These are phyloP conservation scores for Eucalyptus victrix DNA, from an alignment of 345 rosid species.

Conservation along the genomic window DNA sequence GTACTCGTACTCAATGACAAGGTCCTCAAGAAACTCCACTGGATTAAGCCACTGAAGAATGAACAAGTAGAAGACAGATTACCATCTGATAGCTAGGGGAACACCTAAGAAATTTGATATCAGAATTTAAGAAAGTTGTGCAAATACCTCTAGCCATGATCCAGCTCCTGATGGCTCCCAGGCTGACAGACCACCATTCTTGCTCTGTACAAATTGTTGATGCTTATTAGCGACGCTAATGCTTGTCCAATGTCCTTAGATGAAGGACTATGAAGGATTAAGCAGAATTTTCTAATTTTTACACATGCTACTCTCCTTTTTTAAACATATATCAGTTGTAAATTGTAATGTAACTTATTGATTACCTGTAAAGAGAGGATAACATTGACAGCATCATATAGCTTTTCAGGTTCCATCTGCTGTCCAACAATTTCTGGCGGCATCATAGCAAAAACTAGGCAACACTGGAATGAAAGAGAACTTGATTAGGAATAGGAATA, in stretches of 20 bases:
- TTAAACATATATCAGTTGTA: background rate
- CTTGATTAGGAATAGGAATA: background rate
- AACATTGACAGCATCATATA: conserved; percentile 47
- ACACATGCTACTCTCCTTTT: background rate
- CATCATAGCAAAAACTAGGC: conserved; percentile 56
- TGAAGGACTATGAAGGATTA: background rate
- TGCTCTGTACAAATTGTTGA: conserved; percentile 13
- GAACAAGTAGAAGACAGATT: background rate
- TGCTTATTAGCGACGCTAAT: background rate
- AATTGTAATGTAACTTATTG: background rate
- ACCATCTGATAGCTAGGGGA: background rate
- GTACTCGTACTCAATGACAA: conserved; percentile 25
- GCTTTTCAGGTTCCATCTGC: conserved; percentile 30
- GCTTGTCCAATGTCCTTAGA: background rate
- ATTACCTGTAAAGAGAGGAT: conserved; percentile 51
- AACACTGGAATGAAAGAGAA: conserved; percentile 23
- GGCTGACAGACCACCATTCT: conserved; percentile 45
- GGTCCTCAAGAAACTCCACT: conserved; percentile 38
- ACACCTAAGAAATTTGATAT: background rate
- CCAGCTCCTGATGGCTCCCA: conserved; percentile 57
- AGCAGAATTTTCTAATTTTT: background rate
- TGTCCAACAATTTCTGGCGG: conserved; percentile 58
- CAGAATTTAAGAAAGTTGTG: background rate
- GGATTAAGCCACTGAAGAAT: conserved; percentile 40
- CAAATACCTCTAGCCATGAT: conserved; percentile 40